Evolutionary conservation across 345 rosid genomes (phyloP).

Genomic region (Hirschfeldia incana): DNA sequence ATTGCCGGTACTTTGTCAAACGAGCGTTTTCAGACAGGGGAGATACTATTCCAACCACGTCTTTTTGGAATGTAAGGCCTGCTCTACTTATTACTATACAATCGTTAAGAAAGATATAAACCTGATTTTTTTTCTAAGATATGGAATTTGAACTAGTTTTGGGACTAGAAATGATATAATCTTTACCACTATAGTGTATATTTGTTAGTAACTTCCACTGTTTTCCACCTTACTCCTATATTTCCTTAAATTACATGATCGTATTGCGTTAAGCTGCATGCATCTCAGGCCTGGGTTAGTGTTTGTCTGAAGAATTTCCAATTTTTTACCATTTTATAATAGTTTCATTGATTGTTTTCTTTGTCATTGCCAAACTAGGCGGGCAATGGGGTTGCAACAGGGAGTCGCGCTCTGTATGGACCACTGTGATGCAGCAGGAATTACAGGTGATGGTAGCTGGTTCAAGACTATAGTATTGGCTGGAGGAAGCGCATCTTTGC

Average conservation of each 20-base stretch:
- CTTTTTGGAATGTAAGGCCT: conserved; percentile 83
- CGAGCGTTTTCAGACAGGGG: conserved; percentile 94
- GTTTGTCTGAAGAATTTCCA: conserved; percentile 8
- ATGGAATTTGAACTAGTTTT: not conserved
- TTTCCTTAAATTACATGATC: not conserved
- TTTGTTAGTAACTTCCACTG: not conserved
- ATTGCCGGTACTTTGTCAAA: conserved; percentile 67
- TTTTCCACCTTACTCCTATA: conserved; percentile 1
- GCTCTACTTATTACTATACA: not conserved
- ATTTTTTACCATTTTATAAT: not conserved
- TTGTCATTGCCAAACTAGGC: conserved; percentile 43
- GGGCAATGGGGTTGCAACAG: conserved; percentile 82
- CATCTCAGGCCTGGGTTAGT: not conserved
- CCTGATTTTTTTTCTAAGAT: not conserved
- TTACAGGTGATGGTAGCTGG: conserved; percentile 72
- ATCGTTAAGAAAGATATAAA: not conserved
- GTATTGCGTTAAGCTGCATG: not conserved
- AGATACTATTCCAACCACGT: conserved; percentile 84
- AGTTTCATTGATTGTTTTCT: not conserved
- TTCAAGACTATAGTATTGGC: conserved; percentile 84
- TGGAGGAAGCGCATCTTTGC: conserved; percentile 82
- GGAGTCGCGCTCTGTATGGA: conserved; percentile 94
- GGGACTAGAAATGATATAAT: conserved; percentile 1
- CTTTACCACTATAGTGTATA: not conserved
- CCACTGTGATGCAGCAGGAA: conserved; percentile 73